phyloP scores from a whole-genome alignment of 805 yeast genomes.

The Cyberlindnera euphorbiiphila region DNA sequence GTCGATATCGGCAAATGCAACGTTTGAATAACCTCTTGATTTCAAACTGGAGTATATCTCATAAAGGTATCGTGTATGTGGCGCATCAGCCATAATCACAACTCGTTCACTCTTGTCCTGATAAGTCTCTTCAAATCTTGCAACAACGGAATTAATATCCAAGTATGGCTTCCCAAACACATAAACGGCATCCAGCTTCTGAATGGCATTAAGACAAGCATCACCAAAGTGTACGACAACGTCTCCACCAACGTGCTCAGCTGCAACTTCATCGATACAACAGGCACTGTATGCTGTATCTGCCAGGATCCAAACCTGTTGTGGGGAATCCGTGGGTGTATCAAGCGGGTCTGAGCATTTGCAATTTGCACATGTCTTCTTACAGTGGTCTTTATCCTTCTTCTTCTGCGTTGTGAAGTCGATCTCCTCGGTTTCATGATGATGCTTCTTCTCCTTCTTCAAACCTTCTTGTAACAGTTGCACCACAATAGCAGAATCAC shows the following conservation, averaged over 20 bases:
- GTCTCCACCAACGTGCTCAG: constrained; percentile 85
- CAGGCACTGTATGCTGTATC: constrained; percentile 95
- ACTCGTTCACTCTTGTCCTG: constrained; percentile 40
- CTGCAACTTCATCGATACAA: constrained; percentile 96
- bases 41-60: constrained; percentile 35
- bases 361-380: constrained; percentile 22
- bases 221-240: constrained; percentile 91
- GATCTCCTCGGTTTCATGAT: constrained; percentile 4
- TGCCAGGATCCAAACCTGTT: constrained; percentile 76
- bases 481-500: constrained; percentile 73
- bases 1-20: constrained; percentile 41
- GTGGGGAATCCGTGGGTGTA: constrained; percentile 12
- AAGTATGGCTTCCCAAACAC: constrained; percentile 69
- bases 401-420: constrained; percentile 5
- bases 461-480: constrained; percentile 43
- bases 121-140: constrained; percentile 40
- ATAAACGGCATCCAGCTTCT: constrained; percentile 69
- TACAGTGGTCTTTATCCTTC: constrained; percentile 17
- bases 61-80: constrained; percentile 47
- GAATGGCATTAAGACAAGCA: constrained; percentile 82
- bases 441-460: constrained; percentile 9
- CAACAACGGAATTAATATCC: constrained; percentile 37
- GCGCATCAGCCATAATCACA: constrained; percentile 72
- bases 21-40: constrained; percentile 28
- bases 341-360: constrained; percentile 25